These are phyloP conservation scores for Acanthamoeba healyi DNA, from an alignment of 208 protist genomes.

Conservation along the genomic window DNA sequence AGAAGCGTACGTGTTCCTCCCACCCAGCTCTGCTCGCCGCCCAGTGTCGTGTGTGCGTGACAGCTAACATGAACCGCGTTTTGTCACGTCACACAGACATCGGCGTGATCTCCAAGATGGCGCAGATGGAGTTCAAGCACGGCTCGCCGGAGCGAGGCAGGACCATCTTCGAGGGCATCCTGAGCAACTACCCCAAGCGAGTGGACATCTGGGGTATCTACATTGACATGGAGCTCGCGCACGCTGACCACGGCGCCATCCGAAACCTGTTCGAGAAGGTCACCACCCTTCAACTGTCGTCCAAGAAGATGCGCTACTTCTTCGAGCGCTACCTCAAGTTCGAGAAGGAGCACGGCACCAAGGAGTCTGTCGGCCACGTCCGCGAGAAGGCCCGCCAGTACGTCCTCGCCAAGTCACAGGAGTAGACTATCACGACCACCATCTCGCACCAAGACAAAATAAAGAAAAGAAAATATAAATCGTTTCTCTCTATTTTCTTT, in stretches of 20 bases:
- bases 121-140: constrained; percentile 92
- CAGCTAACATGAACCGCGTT: not conserved
- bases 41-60: not conserved
- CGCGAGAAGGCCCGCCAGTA: constrained; percentile 95
- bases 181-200: constrained; percentile 89
- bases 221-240: constrained; percentile 91
- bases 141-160: constrained; percentile 91
- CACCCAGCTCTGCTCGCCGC: too few species aligned
- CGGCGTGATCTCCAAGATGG: constrained; percentile 89
- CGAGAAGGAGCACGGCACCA: constrained; percentile 95
- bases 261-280: constrained; percentile 89
- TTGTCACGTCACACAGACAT: constrained; percentile 80
- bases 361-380: constrained; percentile 93
- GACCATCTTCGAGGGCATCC: constrained; percentile 89
- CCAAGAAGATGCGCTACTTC: constrained; percentile 94
- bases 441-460: too few species aligned
- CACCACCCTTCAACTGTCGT: constrained; percentile 87
- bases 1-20: constrained; percentile 85
- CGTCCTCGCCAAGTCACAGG: constrained; percentile 89
- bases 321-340: constrained; percentile 97
- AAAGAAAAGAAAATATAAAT: too few species aligned
- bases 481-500: not conserved
- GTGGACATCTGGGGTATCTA: constrained; percentile 93
- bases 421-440: not conserved
- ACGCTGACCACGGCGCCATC: constrained; percentile 50